Base-by-base conservation (phyloP, 2,329 filamentous ascomycete species). In the Cryphonectria naterciae region DNA sequence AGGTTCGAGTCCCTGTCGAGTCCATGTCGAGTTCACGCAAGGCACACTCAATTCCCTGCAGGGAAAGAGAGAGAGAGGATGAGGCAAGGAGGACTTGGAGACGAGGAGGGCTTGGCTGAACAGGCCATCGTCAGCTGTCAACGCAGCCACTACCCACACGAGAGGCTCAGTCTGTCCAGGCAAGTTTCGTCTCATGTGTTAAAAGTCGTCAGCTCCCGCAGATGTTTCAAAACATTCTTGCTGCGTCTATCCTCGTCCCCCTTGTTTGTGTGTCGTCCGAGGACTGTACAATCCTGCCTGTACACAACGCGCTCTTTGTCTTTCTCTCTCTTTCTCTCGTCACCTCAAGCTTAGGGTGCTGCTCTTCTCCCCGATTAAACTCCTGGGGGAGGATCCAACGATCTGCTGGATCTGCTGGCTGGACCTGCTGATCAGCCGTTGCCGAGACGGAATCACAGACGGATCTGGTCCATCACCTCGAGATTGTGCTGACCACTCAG, bases 161-260 rank as follows among this genome's bases (percentile, higher is more conserved):
- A 56, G 52, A 61, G 70, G 67, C 39, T 64, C 35, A 41, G 61
- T n/a, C 61, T 62, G 7, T 39, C 65, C 68, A 65, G 66, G 66
- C 69, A 58, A 32, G 65, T 69, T 70, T 70, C 70, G 70, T 72
- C 70, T 72, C 70, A 69, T 69, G 32, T 71, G 6, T 37, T 52
- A 52, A 61, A 65, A 62, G 52, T 32, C 61, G 52, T 68, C 65
- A 32, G 46, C 46, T 62, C 63, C 67, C 67, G 70, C 70, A 54
- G 15, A 69, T 70, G 70, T 72, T 72, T 72, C 70, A 69, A 68
- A 68, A 68, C 67, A 68, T 52, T 63, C 22, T 39, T 39, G 63
- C 63, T 64, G 58, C 63, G 52, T 39, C 54, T 61, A 63, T 64
- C 63, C 67, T n/a, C 60, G 67, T 64, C 60, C 25, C 41, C 43